A percentile compares a stretch with the other conserved stretches of the same genome.
Conservation (phyloP, 768 basidiomycete species). For the Sutorius australiensis region DNA sequence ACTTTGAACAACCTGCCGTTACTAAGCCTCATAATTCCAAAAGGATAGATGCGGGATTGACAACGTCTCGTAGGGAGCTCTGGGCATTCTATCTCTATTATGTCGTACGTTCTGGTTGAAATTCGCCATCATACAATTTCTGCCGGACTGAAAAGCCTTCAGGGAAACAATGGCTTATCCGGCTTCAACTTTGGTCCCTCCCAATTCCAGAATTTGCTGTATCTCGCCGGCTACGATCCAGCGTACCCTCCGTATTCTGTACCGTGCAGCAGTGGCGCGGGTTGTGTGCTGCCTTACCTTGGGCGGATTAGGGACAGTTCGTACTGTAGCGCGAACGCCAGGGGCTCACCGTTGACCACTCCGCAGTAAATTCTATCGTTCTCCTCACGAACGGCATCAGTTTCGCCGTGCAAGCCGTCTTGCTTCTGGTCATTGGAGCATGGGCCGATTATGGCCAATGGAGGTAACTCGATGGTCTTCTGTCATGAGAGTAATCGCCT, state of each 20-base stretch:
- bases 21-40: not conserved
- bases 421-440: conserved; percentile 64
- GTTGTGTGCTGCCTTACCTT: conserved; percentile 65
- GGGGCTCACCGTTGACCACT: not conserved
- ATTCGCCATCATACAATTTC: not conserved
- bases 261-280: conserved; percentile 45
- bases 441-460: conserved; percentile 83
- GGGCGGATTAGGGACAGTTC: conserved; percentile 57
- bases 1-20: not conserved
- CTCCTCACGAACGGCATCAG: conserved; percentile 76
- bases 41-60: conserved; percentile 1
- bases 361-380: conserved; percentile 69
- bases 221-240: conserved; percentile 70
- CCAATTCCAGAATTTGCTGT: conserved; percentile 72
- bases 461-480: conserved; percentile 42
- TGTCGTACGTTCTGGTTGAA: conserved; percentile 30
- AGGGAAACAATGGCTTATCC: conserved; percentile 66
- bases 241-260: conserved; percentile 49
- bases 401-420: conserved; percentile 68
- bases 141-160: not conserved
- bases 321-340: conserved; percentile 14
- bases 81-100: conserved; percentile 64
- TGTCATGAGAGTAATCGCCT: not conserved
- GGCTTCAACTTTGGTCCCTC: conserved; percentile 72
- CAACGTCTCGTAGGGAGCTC: conserved; percentile 48